Evolutionary conservation across 2,329 filamentous ascomycete genomes (phyloP), one percentile per base, ranked within the genome.

Genomic region (Phoma herbarum): DNA sequence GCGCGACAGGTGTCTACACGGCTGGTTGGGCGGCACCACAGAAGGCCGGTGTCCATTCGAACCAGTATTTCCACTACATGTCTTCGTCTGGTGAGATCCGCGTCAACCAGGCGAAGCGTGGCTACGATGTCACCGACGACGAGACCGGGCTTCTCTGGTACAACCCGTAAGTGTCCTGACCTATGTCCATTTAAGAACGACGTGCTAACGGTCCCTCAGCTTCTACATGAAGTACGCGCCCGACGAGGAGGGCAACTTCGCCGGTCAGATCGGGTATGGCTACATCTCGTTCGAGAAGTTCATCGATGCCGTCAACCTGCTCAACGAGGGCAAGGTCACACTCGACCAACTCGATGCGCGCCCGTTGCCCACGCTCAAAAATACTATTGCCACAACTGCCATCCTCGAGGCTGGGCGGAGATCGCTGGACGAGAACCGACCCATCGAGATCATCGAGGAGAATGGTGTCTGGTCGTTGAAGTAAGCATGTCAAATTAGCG

Each of bases 251-350:
- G 94, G 93, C 53, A 96, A 97, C 80, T 97, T 97, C 77, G 88
- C 87, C 53, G 93, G 93, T 33, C 93, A 97, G 81, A 90, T 88
- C 7, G 93, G 93, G 23, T 97, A 97, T 76, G 93, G 93, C 31
- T 97, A 97, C 79, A 86, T 97, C 58, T 95, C 90, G 20, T 93
- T 97, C 72, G 93, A 97, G 81, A 97, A 97, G 80, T 97, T 97
- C 78, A 88, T 97, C 48, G 92, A 97, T 75, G 93, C 90, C 12
- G 92, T 92, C 74, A 87, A 87, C 43, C 86, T 87, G 6, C 82
- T 97, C 52, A 96, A 95, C 72, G 86, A 90, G 28, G 90, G 91
- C 22, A 83, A 84, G 42, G 82, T 89, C 46, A 91, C 86, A 49
- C 83, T 94, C 1, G 88, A 88, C 25, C 88, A 93, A 63, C 83